These are phyloP conservation scores for Kluyveromyces aestuarii DNA, from an alignment of 805 yeast species.

Conservation along the genomic window DNA sequence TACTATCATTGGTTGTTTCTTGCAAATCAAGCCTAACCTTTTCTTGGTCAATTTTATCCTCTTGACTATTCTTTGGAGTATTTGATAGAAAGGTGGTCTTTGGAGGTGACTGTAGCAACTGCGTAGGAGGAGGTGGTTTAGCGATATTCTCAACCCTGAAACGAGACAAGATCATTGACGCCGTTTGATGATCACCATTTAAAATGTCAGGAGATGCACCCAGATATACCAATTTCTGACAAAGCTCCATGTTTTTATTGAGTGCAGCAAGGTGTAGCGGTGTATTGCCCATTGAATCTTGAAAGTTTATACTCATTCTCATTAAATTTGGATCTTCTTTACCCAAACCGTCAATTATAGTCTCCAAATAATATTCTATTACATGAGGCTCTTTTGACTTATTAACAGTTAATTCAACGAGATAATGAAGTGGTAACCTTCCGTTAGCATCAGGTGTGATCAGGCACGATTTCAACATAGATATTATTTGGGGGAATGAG, in stretches of 20 bases:
- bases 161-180: slow-evolving; percentile 21
- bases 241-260: slow-evolving; percentile 25
- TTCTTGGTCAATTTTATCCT: neutral
- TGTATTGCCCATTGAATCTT: slow-evolving; percentile 77
- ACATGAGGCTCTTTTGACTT: slow-evolving; percentile 38
- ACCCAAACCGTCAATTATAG: slow-evolving; percentile 36
- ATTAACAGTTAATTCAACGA: slow-evolving; percentile 45
- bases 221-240: slow-evolving; percentile 23
- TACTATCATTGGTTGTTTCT: neutral
- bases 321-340: slow-evolving; percentile 36
- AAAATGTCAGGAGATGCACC: slow-evolving; percentile 25
- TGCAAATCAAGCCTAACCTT: neutral
- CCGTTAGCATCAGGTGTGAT: slow-evolving; percentile 66
- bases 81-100: slow-evolving; percentile 2
- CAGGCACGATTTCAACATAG: slow-evolving; percentile 54
- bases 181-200: slow-evolving; percentile 24
- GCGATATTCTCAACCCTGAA: slow-evolving; percentile 13
- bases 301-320: slow-evolving; percentile 58
- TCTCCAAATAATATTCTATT: slow-evolving; percentile 47
- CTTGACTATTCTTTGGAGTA: slow-evolving; percentile 2
- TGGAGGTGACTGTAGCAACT: slow-evolving; percentile 1
- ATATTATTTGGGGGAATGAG: slow-evolving; percentile 49
- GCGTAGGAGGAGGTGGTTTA: slow-evolving; percentile 12
- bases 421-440: slow-evolving; percentile 64
- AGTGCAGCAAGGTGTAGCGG: slow-evolving; percentile 67